These are phyloP conservation scores for Curvularia lunata DNA, from an alignment of 2,329 filamentous ascomycete genomes.

Conservation along the genomic window DNA sequence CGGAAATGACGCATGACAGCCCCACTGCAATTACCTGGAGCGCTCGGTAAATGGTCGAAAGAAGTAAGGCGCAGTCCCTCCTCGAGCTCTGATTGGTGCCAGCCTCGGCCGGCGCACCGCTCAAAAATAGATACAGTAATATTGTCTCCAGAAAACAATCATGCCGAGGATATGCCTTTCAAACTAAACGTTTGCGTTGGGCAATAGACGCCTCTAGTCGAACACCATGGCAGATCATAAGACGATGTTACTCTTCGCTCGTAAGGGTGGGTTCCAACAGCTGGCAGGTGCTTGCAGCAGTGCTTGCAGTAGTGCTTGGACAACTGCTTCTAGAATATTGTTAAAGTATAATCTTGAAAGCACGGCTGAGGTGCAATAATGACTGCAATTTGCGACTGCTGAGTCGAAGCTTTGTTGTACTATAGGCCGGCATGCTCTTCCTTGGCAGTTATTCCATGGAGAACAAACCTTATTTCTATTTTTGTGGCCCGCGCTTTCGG, in stretches of 20 bases:
- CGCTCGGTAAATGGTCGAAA: neutral
- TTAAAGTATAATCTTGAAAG: neutral
- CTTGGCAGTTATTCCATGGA: neutral
- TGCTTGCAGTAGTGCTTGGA: neutral
- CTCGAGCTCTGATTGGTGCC: neutral
- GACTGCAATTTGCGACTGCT: neutral
- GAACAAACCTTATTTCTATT: too few species aligned
- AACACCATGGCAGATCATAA: conserved; percentile 1
- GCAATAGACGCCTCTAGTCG: neutral
- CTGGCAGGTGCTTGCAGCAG: too few species aligned
- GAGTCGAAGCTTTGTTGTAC: neutral
- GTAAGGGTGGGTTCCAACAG: neutral
- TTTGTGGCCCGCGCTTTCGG: too few species aligned
- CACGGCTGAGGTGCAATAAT: neutral
- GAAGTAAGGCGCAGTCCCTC: neutral
- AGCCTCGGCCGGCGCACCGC: conserved; percentile 1
- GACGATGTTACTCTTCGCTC: conserved; percentile 5
- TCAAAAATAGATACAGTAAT: conserved; percentile 15
- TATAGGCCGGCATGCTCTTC: neutral
- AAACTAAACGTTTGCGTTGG: conserved; percentile 10
- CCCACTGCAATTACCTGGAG: conserved; percentile 6
- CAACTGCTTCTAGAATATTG: neutral
- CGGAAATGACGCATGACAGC: conserved; percentile 13
- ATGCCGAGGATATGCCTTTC: conserved; percentile 16
- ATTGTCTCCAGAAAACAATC: conserved; percentile 12